Evolutionary conservation across 306 rosid genomes (phyloP).

Genomic region (Pyrus bretschneideri): DNA sequence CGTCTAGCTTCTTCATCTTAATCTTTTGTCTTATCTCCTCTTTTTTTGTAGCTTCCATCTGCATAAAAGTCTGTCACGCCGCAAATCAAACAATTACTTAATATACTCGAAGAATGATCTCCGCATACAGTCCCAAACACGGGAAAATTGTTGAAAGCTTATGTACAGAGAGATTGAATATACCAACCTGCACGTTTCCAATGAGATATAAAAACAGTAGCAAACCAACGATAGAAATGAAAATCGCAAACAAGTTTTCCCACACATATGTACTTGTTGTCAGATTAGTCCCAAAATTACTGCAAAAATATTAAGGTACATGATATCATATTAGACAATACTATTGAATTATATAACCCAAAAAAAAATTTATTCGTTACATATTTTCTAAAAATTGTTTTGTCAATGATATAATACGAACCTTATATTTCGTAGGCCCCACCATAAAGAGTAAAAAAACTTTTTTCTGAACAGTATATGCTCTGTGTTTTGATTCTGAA

Average conservation of each 20-base stretch:
- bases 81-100: no score
- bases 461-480: slow-evolving; percentile 8
- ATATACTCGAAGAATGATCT: no score
- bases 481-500: not conserved
- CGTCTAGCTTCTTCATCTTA: no score
- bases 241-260: slow-evolving; percentile 1
- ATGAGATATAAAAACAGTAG: not conserved
- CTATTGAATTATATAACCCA: no score
- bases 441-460: not conserved
- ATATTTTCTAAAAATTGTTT: not conserved
- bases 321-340: no score
- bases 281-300: not conserved
- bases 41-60: not conserved
- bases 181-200: not conserved
- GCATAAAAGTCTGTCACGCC: no score
- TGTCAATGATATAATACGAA: not conserved
- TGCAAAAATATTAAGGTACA: not conserved
- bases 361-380: no score
- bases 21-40: no score
- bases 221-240: not conserved
- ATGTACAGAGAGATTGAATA: not conserved
- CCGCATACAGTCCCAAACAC: not conserved
- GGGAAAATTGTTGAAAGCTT: not conserved
- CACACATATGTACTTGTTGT: not conserved
- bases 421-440: slow-evolving; percentile 18